Base-by-base conservation (phyloP, 495 filamentous ascomycete genomes). In the Amphirosellinia nigrospora region DNA sequence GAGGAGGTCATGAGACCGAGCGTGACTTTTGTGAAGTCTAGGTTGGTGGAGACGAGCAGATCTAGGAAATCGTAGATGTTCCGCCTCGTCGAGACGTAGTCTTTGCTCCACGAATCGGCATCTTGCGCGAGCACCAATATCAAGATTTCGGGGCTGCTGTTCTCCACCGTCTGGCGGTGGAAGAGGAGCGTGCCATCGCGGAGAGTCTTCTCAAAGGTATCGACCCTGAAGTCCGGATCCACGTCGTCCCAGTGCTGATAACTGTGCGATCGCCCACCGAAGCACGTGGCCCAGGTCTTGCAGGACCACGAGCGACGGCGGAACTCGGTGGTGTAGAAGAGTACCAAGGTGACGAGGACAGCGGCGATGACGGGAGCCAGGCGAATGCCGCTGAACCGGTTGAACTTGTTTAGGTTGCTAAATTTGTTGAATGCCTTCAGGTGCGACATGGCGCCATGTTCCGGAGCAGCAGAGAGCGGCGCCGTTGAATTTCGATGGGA, bases 41-140 rank as follows among this genome's bases (percentile, higher is more conserved):
- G 53, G n/a, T 70, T 59, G 0, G 70, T 74, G 5, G 72, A 67
- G 32, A 74, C 48, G 21, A 74, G 43, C 38, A 74, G 55, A 30
- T 74, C 72, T 0, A 74, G 70, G 66, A 74, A 74, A 16, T 74
- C 72, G 52, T 74, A 74, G 23, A 74, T 70, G 16, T 70, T 74
- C 62, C 72, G 72, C 34, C 66, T 58, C 28, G 70, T 72, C 26
- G 72, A 74, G 34, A 63, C 60, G 23, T 69, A 74, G 60, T 74
- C 70, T 26, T 61, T 59, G 45, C 72, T 74, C 72, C 72, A 74
- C 3, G 72, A 72, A 38, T 72, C 53, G 19, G 30, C 36, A 62
- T 74, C 72, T 28, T 71, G 67, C 36, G 62, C 69, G 1, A 74
- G 48, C 0, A 71, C 72, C 4, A 70, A 65, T 36, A 74, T 58